These are phyloP conservation scores for Metschnikowia baotianmanensis DNA, from an alignment of 805 yeast genomes.

Conservation along the genomic window DNA sequence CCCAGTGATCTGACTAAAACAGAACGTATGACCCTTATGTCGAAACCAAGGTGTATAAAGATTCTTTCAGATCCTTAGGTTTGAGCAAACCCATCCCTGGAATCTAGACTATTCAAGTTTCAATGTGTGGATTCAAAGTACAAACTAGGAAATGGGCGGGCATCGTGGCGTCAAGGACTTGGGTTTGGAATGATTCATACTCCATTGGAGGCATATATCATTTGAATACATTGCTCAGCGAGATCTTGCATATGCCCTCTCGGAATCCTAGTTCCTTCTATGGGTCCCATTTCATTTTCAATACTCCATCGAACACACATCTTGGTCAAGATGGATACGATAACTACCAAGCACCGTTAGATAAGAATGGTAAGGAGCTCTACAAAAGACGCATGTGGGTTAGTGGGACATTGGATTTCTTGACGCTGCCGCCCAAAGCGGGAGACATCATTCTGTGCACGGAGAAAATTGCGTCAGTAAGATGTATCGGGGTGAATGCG, in stretches of 20 bases:
- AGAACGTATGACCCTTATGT: too few relatives aligned
- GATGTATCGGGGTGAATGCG: conserved; percentile 33
- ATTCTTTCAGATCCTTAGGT: too few relatives aligned
- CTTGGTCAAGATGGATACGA: conserved; percentile 79
- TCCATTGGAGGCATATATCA: conserved; percentile 10
- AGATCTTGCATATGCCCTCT: conserved; percentile 5
- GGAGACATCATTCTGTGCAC: conserved; percentile 42
- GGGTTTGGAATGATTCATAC: conserved; percentile 17
- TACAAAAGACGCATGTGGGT: conserved; percentile 77
- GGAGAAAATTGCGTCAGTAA: conserved; percentile 50
- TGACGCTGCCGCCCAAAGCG: conserved; percentile 29
- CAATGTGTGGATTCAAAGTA: conserved; percentile 5
- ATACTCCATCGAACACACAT: conserved; percentile 52
- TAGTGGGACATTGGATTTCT: conserved; percentile 55
- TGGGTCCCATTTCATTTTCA: conserved; percentile 68
- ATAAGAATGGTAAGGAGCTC: conserved; percentile 19
- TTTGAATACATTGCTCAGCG: conserved; percentile 9
- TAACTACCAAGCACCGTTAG: conserved; percentile 65
- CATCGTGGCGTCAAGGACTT: conserved; percentile 1
- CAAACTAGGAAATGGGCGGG: conserved; percentile 9
- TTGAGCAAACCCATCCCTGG: neutral
- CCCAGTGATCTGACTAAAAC: too few relatives aligned
- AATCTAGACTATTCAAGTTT: too few relatives aligned
- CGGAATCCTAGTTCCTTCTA: conserved; percentile 51
- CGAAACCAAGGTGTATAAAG: too few relatives aligned